A percentile compares a stretch with the other conserved stretches of the same genome.
Conservation (phyloP, 2,329 filamentous ascomycete species). For the Eurotiales sp. region DNA sequence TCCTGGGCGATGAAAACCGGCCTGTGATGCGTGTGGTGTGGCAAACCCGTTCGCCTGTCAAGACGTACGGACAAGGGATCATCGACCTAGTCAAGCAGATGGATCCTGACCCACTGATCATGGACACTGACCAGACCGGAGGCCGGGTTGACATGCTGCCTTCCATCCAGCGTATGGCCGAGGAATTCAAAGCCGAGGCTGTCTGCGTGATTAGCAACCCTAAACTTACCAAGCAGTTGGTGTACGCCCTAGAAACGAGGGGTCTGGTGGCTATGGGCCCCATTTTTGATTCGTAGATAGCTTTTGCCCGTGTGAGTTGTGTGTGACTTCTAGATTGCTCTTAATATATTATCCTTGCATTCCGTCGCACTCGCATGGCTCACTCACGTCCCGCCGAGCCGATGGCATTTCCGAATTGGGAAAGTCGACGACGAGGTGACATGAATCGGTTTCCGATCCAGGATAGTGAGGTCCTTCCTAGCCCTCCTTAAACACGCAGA, state of each 20-base stretch:
- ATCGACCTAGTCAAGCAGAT: slow-evolving; percentile 53
- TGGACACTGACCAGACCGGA: slow-evolving; percentile 61
- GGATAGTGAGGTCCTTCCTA: background rate
- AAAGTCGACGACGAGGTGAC: background rate
- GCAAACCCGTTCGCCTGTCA: slow-evolving; percentile 60
- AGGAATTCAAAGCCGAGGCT: slow-evolving; percentile 55
- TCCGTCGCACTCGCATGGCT: background rate
- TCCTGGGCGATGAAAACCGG: slow-evolving; percentile 49
- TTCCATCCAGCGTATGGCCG: slow-evolving; percentile 51
- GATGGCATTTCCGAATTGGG: background rate
- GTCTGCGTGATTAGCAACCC: slow-evolving; percentile 72
- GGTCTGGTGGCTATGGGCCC: slow-evolving; percentile 68
- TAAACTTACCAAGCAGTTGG: slow-evolving; percentile 62
- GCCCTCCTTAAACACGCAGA: no score
- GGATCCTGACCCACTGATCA: slow-evolving; percentile 61
- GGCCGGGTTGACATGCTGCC: slow-evolving; percentile 57
- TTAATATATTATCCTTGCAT: background rate
- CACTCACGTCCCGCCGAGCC: no score
- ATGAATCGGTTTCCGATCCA: background rate
- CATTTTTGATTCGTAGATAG: slow-evolving; percentile 64
- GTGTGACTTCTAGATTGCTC: background rate
- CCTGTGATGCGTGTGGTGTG: slow-evolving; percentile 60
- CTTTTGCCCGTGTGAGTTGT: background rate
- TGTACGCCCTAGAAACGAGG: slow-evolving; percentile 64
- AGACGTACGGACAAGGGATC: slow-evolving; percentile 60